Evolutionary conservation across 306 rosid genomes (phyloP), one percentile per base, ranked within the genome.

Genomic region (Quercus agrifolia): DNA sequence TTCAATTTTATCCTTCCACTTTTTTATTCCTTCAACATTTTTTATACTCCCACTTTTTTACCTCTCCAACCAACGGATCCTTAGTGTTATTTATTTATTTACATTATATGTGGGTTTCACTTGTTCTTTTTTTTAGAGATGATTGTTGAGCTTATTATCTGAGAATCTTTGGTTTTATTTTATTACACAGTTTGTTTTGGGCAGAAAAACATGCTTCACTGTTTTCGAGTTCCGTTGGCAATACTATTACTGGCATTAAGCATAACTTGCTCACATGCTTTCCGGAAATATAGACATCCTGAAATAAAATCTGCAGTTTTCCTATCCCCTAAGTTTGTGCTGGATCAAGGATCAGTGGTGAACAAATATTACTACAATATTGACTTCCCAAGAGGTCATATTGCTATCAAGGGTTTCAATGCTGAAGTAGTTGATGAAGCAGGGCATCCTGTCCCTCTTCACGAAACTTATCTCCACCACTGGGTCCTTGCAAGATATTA

Each of bases 381-480:
- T 69, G 73, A 84, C 61, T 94, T 92, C 55, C 97, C 96, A 38
- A 90, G 35, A 75, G 97, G 94, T 80, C 97, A 94, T 78, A 59
- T 94, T 67, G 96, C 86, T 5, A 20, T 93, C 0, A 93, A 90
- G 85, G 73, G 88, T 67, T 87, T 93, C 72, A 75, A 82, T 49
- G 95, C 83, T 19, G 98, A 93, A 78, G 95, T 90, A 17, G 64
- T 93, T 71, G 97, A 93, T 71, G 91, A 89, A 77, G 57, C 75
- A 33, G 92, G 95, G 25, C 83, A 85, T 14, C 66, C 91, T 31
- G 49, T 90, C 19, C 88, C 97, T 56, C 95, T 93, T 56, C 88
- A 88, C 3, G 93, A 93, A 79, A 87, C 95, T 71, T 93, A 91
- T 80, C 86, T 93, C 59, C 97, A 93, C 30, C 98, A 93, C 28